These are phyloP conservation scores for Huiozyma sinensis DNA, from an alignment of 805 yeast genomes.

Conservation along the genomic window DNA sequence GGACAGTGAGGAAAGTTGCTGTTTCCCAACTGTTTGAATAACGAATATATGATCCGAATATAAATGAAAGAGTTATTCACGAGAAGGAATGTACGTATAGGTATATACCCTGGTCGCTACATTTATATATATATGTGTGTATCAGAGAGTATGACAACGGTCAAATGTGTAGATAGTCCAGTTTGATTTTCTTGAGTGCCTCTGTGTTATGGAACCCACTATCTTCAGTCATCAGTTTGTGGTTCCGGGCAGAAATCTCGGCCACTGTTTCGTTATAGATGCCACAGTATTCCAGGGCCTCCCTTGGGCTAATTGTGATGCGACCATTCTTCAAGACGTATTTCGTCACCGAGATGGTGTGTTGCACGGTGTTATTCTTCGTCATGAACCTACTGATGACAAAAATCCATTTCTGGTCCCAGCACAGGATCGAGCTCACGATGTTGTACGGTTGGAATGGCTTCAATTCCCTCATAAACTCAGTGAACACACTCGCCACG, in stretches of 20 bases:
- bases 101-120: background rate
- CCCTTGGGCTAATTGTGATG: conserved; percentile 59
- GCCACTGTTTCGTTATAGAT: conserved; percentile 43
- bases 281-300: conserved; percentile 46
- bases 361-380: conserved; percentile 28
- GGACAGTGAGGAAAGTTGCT: background rate
- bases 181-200: conserved; percentile 14
- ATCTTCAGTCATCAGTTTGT: conserved; percentile 14
- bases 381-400: conserved; percentile 52
- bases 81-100: no score
- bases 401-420: conserved; percentile 85
- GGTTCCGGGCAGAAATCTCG: conserved; percentile 31
- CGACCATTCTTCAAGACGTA: conserved; percentile 75
- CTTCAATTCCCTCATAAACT: conserved; percentile 62
- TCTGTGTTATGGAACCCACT: conserved; percentile 25
- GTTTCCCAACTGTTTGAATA: no score
- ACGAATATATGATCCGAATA: no score
- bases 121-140: background rate
- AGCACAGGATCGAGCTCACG: conserved; percentile 52
- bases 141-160: no score
- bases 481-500: conserved; percentile 58
- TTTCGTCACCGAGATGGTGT: conserved; percentile 60
- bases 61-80: no score
- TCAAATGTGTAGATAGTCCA: conserved; percentile 4
- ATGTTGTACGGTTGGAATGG: conserved; percentile 53